Base-by-base conservation (phyloP, 2,329 filamentous ascomycete species). In the Paradendryphiella salina region DNA sequence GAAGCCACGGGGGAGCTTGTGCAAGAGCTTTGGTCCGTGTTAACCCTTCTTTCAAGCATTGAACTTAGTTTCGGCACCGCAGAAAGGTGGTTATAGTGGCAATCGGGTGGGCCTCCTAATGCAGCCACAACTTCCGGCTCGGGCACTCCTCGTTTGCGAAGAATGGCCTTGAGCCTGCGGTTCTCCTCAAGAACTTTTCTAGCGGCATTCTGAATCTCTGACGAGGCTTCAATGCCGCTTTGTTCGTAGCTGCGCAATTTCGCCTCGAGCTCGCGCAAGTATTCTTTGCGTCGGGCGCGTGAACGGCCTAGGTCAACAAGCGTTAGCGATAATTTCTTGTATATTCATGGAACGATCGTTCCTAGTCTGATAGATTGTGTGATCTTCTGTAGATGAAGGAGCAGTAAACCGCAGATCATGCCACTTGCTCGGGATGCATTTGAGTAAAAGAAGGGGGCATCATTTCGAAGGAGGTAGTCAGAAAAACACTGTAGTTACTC, bases 231-330 rank as follows among this genome's bases (percentile, higher is more conserved):
- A 40, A 88, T 79, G 14, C 88, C 87, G 26, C 81, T 76, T 31
- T 82, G 77, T 69, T 90, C 85, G 66, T 82, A 89, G 44, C 75
- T 73, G 38, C 84, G 81, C 50, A 87, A 73, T 52, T 83, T 84
- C 46, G 80, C 75, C 71, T 91, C 87, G 21, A 90, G 80, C 47
- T 88, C 85, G 54, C 84, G 78, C 32, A 90, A 75, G 66, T 91
- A 90, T 65, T 89, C 86, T 75, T 87, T 89, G 57, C 85, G 81
- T 29, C 87, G 81, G 37, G 86, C 86, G 45, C 88, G 84, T n/a
- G 85, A 89, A 55, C 87, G 84, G 48, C 88, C 68, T 72, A 45
- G n/a, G 11, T 2, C 10, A 40, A 20, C 7, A 9, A 21, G 10
- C 21, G 45, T 65, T 18, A 65, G 62, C 23, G 23, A 28, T 9